Conservation (phyloP, 305 asterid species). For the Petunia hybrid region DNA sequence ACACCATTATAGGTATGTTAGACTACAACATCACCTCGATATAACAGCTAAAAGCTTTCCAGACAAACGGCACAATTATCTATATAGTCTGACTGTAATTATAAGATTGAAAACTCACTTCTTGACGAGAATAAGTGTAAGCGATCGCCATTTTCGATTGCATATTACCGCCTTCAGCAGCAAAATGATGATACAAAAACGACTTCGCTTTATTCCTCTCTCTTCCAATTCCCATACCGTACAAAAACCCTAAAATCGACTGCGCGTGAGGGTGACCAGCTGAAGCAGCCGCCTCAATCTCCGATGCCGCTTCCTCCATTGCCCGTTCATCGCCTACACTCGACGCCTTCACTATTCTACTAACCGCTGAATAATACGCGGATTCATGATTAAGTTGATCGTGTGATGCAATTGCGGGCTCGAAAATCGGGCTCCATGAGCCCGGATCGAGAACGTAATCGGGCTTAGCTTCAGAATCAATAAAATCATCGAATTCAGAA, state of each 20-base stretch:
- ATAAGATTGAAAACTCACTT: slow-evolving; percentile 45
- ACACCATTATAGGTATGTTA: too few species aligned
- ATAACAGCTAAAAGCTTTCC: too few species aligned
- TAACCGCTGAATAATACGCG: slow-evolving; percentile 65
- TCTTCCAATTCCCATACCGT: slow-evolving; percentile 79
- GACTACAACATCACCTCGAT: too few species aligned
- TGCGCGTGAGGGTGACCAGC: slow-evolving; percentile 81
- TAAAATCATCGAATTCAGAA: slow-evolving; percentile 49
- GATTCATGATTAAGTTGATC: slow-evolving; percentile 38
- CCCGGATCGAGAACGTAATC: slow-evolving; percentile 88
- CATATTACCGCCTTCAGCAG: slow-evolving; percentile 89
- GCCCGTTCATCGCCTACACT: slow-evolving; percentile 69
- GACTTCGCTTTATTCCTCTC: slow-evolving; percentile 77
- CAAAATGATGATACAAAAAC: slow-evolving; percentile 74
- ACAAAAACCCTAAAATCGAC: slow-evolving; percentile 78
- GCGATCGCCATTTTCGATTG: slow-evolving; percentile 85
- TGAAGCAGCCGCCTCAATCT: slow-evolving; percentile 69
- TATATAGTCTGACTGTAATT: too few species aligned
- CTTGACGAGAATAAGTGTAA: slow-evolving; percentile 67
- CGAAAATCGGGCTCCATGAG: slow-evolving; percentile 92
- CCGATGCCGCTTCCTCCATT: slow-evolving; percentile 77
- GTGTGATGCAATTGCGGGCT: slow-evolving; percentile 50
- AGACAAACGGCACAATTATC: too few species aligned
- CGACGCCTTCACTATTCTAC: slow-evolving; percentile 74
- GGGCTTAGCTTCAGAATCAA: slow-evolving; percentile 60